phyloP scores from a whole-genome alignment of 2,329 filamentous ascomycete species.

The Neospermospora avenae region DNA sequence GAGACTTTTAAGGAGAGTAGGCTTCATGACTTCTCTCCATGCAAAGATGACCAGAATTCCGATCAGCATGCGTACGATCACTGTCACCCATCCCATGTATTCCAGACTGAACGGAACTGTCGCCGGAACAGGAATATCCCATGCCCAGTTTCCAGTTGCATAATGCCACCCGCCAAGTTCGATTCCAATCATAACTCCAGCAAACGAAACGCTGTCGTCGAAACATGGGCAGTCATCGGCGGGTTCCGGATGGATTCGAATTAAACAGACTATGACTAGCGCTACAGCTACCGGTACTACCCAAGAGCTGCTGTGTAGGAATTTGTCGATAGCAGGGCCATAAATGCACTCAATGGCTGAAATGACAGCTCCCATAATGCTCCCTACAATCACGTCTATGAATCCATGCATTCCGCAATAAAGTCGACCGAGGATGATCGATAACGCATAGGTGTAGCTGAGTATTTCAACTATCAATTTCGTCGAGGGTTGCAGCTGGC shows the following conservation, averaged over 20 bases:
- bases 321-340: slow-evolving; percentile 63
- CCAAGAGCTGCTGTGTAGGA: slow-evolving; percentile 63
- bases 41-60: slow-evolving; percentile 82
- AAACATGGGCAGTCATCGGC: slow-evolving; percentile 97
- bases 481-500: slow-evolving; percentile 55
- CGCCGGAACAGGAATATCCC: slow-evolving; percentile 51
- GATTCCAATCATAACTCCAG: slow-evolving; percentile 82
- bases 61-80: slow-evolving; percentile 65
- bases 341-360: slow-evolving; percentile 58
- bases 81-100: slow-evolving; percentile 62
- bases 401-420: slow-evolving; percentile 99
- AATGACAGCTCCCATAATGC: slow-evolving; percentile 67
- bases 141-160: slow-evolving; percentile 41
- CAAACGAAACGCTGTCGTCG: slow-evolving; percentile 92
- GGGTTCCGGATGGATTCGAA: slow-evolving; percentile 90
- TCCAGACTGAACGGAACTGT: slow-evolving; percentile 62
- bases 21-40: slow-evolving; percentile 90
- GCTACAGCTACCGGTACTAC: slow-evolving; percentile 61
- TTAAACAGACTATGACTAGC: slow-evolving; percentile 67
- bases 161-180: slow-evolving; percentile 85
- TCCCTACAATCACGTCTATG: slow-evolving; percentile 82
- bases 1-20: slow-evolving; percentile 69
- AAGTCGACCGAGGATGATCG: slow-evolving; percentile 85
- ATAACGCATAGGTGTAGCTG: slow-evolving; percentile 81
- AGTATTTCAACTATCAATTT: slow-evolving; percentile 62